A percentile compares a stretch with the other conserved stretches of the same genome.
phyloP scores from a whole-genome alignment of 73 alveolate genomes.

The Urostyla sp. region DNA sequence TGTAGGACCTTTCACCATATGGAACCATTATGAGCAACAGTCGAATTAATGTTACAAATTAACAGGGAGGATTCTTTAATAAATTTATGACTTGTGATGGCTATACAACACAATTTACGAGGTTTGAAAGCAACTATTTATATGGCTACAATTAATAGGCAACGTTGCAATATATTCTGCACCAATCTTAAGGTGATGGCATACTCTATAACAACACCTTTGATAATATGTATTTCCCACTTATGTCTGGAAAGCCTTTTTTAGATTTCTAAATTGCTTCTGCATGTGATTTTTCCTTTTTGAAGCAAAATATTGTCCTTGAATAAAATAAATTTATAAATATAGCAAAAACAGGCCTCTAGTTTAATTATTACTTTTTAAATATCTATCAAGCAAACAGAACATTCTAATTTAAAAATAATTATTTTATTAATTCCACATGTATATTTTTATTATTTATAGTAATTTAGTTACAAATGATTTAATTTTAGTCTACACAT shows the following conservation, averaged over 20 bases:
- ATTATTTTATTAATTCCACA: not conserved
- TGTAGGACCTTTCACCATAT: slow-evolving; percentile 35
- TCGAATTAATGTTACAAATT: slow-evolving; percentile 36
- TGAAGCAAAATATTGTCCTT: slow-evolving; percentile 19
- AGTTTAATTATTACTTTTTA: slow-evolving; percentile 41
- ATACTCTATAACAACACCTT: slow-evolving; percentile 39
- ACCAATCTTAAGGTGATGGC: slow-evolving; percentile 20
- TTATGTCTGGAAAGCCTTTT: slow-evolving; percentile 56
- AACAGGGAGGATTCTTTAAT: slow-evolving; percentile 52
- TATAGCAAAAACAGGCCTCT: slow-evolving; percentile 10
- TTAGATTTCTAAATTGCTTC: slow-evolving; percentile 38
- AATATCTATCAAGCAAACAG: slow-evolving; percentile 34
- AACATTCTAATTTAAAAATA: slow-evolving; percentile 17
- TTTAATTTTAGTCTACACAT: slow-evolving; percentile 2
- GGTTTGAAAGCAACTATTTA: not conserved
- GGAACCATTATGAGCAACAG: not conserved
- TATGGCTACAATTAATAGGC: slow-evolving; percentile 35
- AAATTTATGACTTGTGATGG: slow-evolving; percentile 53
- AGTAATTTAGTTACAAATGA: slow-evolving; percentile 21
- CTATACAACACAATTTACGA: not conserved
- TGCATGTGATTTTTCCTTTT: slow-evolving; percentile 29
- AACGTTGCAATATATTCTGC: slow-evolving; percentile 26
- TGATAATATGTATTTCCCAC: slow-evolving; percentile 10
- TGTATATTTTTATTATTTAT: not conserved
- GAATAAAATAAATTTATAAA: slow-evolving; percentile 25